Conservation (phyloP, 805 yeast genomes). For the Jamesozyma gamospora region DNA sequence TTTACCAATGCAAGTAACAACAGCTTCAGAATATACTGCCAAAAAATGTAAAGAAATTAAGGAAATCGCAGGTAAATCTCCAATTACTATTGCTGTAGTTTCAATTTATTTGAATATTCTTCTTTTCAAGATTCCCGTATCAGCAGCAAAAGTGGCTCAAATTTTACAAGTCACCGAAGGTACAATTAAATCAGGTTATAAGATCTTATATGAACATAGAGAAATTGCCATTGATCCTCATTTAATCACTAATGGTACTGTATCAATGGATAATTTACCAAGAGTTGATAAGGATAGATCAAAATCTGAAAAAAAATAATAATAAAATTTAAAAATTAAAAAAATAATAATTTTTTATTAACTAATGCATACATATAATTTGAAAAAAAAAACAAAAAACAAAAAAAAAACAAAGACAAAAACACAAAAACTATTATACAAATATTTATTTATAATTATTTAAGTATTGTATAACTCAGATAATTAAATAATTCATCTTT, state of each 20-base stretch:
- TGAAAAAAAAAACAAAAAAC: too few species aligned
- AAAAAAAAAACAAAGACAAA: too few species aligned
- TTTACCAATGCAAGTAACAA: constrained; percentile 69
- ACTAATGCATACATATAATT: too few species aligned
- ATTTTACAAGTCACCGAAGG: constrained; percentile 96
- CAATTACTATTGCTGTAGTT: constrained; percentile 95
- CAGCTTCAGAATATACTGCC: constrained; percentile 89
- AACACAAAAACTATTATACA: too few species aligned
- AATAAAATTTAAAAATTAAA: neutral
- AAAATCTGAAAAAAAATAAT: neutral
- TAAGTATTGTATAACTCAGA: too few species aligned
- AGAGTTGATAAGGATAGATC: constrained; percentile 25
- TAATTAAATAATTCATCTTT: too few species aligned
- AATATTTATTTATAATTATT: too few species aligned
- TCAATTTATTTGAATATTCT: constrained; percentile 89
- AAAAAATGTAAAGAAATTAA: constrained; percentile 83
- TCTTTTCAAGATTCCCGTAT: constrained; percentile 68
- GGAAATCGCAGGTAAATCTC: constrained; percentile 91
- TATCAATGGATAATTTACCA: constrained; percentile 24
- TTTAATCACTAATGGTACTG: constrained; percentile 23
- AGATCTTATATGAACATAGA: constrained; percentile 65
- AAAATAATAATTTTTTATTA: too few species aligned
- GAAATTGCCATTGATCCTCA: constrained; percentile 45
- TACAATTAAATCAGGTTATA: constrained; percentile 86
- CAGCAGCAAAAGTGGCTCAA: constrained; percentile 77